phyloP scores from a whole-genome alignment of 83 land plant genomes.

The Diphasiastrum complanatum region DNA sequence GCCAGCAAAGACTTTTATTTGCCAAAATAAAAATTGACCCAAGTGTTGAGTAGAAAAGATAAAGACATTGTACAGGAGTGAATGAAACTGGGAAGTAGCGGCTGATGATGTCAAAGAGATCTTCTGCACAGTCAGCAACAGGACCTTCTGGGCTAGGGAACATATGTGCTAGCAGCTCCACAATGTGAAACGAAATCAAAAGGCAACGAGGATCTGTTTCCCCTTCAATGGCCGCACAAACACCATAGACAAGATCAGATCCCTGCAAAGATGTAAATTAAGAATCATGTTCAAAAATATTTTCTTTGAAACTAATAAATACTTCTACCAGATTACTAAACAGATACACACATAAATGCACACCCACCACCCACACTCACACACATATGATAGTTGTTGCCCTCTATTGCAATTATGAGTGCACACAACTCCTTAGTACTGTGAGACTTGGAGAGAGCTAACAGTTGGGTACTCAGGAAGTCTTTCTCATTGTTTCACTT shows the following conservation, averaged over 20 bases:
- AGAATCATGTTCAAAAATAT: too few relatives aligned
- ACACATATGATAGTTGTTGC: too few relatives aligned
- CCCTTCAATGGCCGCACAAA: constrained; percentile 72
- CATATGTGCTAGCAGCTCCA: constrained; percentile 37
- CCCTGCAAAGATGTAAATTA: constrained; percentile 43
- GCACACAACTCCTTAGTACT: too few relatives aligned
- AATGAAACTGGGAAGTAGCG: constrained; percentile 85
- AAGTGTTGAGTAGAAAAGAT: constrained; percentile 30
- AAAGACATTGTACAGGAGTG: constrained; percentile 59
- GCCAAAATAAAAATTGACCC: background rate
- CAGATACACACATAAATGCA: too few relatives aligned
- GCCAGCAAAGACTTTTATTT: background rate
- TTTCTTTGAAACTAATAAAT: too few relatives aligned
- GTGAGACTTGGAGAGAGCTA: too few relatives aligned
- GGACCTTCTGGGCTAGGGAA: constrained; percentile 61
- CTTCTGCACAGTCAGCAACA: constrained; percentile 48
- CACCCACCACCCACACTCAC: too few relatives aligned
- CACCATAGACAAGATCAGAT: constrained; percentile 52
- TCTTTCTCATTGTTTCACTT: too few relatives aligned
- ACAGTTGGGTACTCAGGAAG: too few relatives aligned
- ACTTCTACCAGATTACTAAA: too few relatives aligned
- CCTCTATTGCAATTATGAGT: too few relatives aligned
- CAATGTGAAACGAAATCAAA: constrained; percentile 53
- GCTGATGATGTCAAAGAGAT: constrained; percentile 72
- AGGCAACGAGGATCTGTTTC: constrained; percentile 90